A percentile compares a stretch with the other conserved stretches of the same genome.
Evolutionary conservation across 345 rosid genomes (phyloP).

Genomic region (Bruguiera sexangula): DNA sequence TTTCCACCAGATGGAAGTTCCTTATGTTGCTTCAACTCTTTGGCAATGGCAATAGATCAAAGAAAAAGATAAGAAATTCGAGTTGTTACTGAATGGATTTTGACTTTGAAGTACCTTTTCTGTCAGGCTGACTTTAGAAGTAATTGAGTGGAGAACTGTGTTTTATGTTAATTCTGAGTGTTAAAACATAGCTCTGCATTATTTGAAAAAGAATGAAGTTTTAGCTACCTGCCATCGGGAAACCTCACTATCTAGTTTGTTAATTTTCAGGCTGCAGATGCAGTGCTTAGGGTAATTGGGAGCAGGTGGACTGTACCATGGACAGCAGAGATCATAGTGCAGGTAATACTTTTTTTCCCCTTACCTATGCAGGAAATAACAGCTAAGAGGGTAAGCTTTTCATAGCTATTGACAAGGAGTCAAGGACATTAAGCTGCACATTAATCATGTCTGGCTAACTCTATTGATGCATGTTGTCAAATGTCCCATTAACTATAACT

Average conservation of each 20-base stretch:
- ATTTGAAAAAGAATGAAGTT: not conserved
- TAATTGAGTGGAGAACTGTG: not conserved
- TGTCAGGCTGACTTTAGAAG: not conserved
- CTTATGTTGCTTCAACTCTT: not conserved
- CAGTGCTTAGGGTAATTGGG: constrained; percentile 59
- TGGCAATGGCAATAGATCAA: not conserved
- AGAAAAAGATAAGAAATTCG: not conserved
- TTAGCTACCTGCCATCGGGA: not conserved
- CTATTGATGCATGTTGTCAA: too few relatives aligned
- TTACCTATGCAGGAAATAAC: not conserved
- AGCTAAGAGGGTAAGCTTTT: constrained; percentile 1
- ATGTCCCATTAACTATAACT: too few relatives aligned
- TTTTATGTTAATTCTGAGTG: not conserved
- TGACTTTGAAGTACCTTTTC: not conserved
- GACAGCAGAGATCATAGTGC: constrained; percentile 86
- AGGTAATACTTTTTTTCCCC: constrained; percentile 38
- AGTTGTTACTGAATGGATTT: not conserved
- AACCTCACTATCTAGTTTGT: not conserved
- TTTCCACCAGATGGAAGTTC: not conserved
- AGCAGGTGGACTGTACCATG: constrained; percentile 93
- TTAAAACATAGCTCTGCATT: not conserved
- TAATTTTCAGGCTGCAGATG: constrained; percentile 68
- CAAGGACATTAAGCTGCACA: too few relatives aligned
- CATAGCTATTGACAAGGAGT: not conserved
- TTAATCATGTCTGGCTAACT: too few relatives aligned